Evolutionary conservation across 2,329 filamentous ascomycete species (phyloP).

Genomic region (Metarhizium album): DNA sequence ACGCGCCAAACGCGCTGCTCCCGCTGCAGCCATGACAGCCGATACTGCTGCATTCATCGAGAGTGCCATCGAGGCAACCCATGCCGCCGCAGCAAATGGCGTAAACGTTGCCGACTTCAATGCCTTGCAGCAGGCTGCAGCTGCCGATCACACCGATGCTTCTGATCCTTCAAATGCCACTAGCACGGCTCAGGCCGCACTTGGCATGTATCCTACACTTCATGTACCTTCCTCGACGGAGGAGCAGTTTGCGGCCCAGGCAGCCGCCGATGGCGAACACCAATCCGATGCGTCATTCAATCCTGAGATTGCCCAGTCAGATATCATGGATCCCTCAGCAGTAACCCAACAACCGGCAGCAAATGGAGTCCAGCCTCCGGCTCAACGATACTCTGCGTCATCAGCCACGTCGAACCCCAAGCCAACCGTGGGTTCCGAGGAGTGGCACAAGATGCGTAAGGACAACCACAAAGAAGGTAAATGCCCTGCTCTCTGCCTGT

Average conservation of each 20-base stretch:
- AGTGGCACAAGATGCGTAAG: slow-evolving; percentile 95
- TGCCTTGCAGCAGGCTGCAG: slow-evolving; percentile 43
- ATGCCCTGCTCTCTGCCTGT: slow-evolving; percentile 14
- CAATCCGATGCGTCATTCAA: slow-evolving; percentile 23
- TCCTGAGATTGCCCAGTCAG: slow-evolving; percentile 21
- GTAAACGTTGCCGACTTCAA: slow-evolving; percentile 45
- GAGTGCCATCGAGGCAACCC: slow-evolving; percentile 35
- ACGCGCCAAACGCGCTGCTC: slow-evolving; percentile 38
- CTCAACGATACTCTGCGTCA: slow-evolving; percentile 24
- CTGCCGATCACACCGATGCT: slow-evolving; percentile 33
- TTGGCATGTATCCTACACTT: slow-evolving; percentile 49
- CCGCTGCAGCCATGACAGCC: slow-evolving; percentile 32
- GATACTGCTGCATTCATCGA: slow-evolving; percentile 44
- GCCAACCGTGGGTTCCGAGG: slow-evolving; percentile 85
- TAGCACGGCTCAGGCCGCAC: slow-evolving; percentile 47
- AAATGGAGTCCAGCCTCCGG: slow-evolving; percentile 28
- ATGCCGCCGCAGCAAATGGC: slow-evolving; percentile 26
- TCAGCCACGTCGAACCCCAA: slow-evolving; percentile 46
- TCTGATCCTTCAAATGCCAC: slow-evolving; percentile 43
- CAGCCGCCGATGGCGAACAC: slow-evolving; percentile 21
- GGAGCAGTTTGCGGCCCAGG: slow-evolving; percentile 48
- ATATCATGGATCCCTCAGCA: slow-evolving; percentile 15
- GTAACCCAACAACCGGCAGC: slow-evolving; percentile 18
- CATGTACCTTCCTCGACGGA: slow-evolving; percentile 48
- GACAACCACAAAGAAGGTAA: slow-evolving; percentile 98